Percentiles rank a stretch among this genome's conserved stretches.
Conservation (phyloP, 805 yeast genomes). For the Metschnikowia orientalis region DNA sequence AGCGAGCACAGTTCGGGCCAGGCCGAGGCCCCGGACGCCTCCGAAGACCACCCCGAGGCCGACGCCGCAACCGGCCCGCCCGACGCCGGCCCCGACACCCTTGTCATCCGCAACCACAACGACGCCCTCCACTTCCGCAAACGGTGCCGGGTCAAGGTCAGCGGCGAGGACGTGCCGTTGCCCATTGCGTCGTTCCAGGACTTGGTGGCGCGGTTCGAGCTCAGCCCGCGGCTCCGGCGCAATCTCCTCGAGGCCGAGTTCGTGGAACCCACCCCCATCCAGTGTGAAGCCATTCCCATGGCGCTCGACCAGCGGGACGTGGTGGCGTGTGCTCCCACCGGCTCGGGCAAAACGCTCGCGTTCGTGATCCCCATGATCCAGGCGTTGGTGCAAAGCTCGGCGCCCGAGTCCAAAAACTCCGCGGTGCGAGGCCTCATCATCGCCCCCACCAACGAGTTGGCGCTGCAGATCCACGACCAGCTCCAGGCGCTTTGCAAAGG, state of each 20-base stretch:
- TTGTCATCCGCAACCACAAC: constrained; percentile 45
- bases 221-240: constrained; percentile 53
- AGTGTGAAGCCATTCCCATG: constrained; percentile 82
- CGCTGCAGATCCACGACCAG: constrained; percentile 76
- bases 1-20: not conserved
- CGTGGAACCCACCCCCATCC: constrained; percentile 88
- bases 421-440: constrained; percentile 74
- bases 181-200: constrained; percentile 91
- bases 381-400: constrained; percentile 24
- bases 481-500: constrained; percentile 56
- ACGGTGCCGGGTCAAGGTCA: constrained; percentile 59
- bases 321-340: constrained; percentile 95
- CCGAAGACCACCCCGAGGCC: constrained; percentile 9
- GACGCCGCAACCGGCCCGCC: constrained; percentile 25
- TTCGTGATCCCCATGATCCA: constrained; percentile 81
- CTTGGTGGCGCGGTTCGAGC: constrained; percentile 59
- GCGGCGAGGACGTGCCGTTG: constrained; percentile 83
- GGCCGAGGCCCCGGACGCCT: not conserved
- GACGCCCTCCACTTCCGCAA: constrained; percentile 64
- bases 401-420: constrained; percentile 25
- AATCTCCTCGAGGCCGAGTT: constrained; percentile 70
- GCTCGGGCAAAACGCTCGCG: constrained; percentile 95
- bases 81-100: constrained; percentile 26
- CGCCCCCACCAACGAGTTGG: constrained; percentile 93
- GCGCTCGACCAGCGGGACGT: constrained; percentile 68